Percentiles rank a stretch among this genome's conserved stretches.
Conservation (phyloP, 352 stramenopile species). For the Aphanomyces euteiches region DNA sequence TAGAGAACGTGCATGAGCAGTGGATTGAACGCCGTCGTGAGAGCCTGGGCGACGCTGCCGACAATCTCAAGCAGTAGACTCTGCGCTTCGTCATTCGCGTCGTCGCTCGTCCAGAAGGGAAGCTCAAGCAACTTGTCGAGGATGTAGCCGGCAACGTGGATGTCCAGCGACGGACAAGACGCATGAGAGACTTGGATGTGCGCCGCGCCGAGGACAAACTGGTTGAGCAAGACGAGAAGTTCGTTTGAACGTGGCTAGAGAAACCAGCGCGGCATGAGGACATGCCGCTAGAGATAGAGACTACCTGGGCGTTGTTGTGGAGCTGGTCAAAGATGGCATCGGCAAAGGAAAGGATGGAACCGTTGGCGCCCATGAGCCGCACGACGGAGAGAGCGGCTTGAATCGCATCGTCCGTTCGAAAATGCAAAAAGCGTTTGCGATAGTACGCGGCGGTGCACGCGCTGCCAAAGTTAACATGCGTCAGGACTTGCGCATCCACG, state of each 20-base stretch:
- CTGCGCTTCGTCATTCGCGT: conserved; percentile 41
- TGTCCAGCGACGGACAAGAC: conserved; percentile 33
- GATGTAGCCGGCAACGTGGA: conserved; percentile 66
- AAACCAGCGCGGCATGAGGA: no score
- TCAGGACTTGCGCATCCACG: conserved; percentile 70
- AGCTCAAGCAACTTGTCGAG: conserved; percentile 68
- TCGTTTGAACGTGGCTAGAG: not conserved
- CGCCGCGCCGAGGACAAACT: conserved; percentile 14
- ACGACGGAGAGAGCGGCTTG: conserved; percentile 46
- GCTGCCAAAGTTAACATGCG: conserved; percentile 42
- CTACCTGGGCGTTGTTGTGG: no score
- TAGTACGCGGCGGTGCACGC: conserved; percentile 61
- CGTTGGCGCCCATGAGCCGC: conserved; percentile 38
- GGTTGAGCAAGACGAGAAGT: conserved; percentile 19
- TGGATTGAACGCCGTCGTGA: conserved; percentile 45
- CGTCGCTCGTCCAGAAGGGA: conserved; percentile 37
- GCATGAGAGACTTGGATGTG: not conserved
- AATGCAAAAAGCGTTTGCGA: conserved; percentile 67
- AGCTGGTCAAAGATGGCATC: conserved; percentile 3
- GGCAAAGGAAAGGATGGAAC: not conserved
- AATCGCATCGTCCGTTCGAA: conserved; percentile 68
- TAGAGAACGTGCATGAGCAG: conserved; percentile 76
- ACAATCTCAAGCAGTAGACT: conserved; percentile 70
- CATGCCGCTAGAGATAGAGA: no score
- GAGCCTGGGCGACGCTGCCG: conserved; percentile 65